A percentile compares a stretch with the other conserved stretches of the same genome.
These are phyloP conservation scores for Rhizopus microsporus DNA, from an alignment of 371 early-diverging fungal genomes.

Conservation along the genomic window DNA sequence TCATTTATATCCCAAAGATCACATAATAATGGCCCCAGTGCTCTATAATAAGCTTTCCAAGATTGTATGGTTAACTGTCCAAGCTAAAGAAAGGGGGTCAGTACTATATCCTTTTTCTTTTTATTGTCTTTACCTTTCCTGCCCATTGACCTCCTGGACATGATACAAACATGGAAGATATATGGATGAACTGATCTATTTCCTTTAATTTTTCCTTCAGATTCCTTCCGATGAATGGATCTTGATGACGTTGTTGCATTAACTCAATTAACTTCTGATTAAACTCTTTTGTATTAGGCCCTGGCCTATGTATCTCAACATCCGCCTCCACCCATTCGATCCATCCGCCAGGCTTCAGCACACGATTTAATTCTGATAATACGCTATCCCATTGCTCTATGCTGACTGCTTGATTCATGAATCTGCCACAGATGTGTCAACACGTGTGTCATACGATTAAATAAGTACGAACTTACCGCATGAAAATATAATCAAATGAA, in stretches of 20 bases:
- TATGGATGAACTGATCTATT: conserved; percentile 21
- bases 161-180: conserved; percentile 41
- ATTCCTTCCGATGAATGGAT: conserved; percentile 31
- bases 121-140: conserved; percentile 41
- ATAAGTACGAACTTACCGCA: conserved; percentile 30
- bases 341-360: conserved; percentile 50
- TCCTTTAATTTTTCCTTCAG: conserved; percentile 30
- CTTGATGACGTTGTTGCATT: conserved; percentile 32
- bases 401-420: conserved; percentile 36
- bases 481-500: conserved; percentile 52
- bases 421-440: conserved; percentile 18
- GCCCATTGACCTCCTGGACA: conserved; percentile 58
- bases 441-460: neutral
- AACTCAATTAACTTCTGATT: conserved; percentile 30
- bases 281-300: conserved; percentile 38
- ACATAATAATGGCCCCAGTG: conserved; percentile 40
- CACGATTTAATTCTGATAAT: conserved; percentile 37
- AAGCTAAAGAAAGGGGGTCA: conserved; percentile 18
- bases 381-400: conserved; percentile 32
- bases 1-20: conserved; percentile 22
- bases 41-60: conserved; percentile 48
- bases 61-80: conserved; percentile 49
- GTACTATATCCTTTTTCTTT: neutral
- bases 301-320: conserved; percentile 40
- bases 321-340: conserved; percentile 48